Evolutionary conservation across 805 yeast genomes (phyloP).

Genomic region (Lipomyces spencermartinsiae): DNA sequence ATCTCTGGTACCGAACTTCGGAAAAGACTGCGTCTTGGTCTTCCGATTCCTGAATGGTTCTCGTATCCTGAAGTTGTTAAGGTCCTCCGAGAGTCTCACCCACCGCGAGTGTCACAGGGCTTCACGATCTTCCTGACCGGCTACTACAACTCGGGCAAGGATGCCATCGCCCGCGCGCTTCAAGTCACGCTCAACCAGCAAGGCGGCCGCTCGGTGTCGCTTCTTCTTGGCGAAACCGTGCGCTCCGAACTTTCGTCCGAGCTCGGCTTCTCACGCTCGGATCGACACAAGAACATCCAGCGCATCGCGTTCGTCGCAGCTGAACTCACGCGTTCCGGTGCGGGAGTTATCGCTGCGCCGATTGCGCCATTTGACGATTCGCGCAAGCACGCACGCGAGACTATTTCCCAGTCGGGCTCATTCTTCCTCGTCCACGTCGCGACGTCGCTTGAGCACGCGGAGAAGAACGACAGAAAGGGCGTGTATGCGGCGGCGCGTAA

Average conservation of each 20-base stretch:
- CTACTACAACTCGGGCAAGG: conserved; percentile 63
- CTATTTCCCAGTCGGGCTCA: conserved; percentile 57
- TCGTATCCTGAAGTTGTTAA: conserved; percentile 95
- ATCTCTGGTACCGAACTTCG: conserved; percentile 95
- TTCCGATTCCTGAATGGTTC: conserved; percentile 94
- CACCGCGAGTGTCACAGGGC: conserved; percentile 90
- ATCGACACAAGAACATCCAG: conserved; percentile 51
- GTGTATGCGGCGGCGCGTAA: conserved; percentile 54
- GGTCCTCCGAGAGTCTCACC: conserved; percentile 88
- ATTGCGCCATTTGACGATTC: conserved; percentile 55
- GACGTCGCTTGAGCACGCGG: conserved; percentile 56
- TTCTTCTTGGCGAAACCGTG: conserved; percentile 56
- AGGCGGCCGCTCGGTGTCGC: conserved; percentile 80
- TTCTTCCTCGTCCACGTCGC: conserved; percentile 60
- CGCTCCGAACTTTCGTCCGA: conserved; percentile 50
- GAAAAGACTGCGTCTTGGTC: conserved; percentile 82
- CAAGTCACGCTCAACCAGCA: conserved; percentile 90
- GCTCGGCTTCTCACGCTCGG: conserved; percentile 50
- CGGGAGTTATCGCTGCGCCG: conserved; percentile 82
- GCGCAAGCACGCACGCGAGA: conserved; percentile 52
- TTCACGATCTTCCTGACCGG: conserved; percentile 76
- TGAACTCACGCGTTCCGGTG: conserved; percentile 85
- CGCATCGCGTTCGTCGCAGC: conserved; percentile 68
- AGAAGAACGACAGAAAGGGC: conserved; percentile 58
- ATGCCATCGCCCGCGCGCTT: conserved; percentile 77